Evolutionary conservation across 371 early-diverging fungal species (phyloP).

Genomic region (Chytridium lagenaria): DNA sequence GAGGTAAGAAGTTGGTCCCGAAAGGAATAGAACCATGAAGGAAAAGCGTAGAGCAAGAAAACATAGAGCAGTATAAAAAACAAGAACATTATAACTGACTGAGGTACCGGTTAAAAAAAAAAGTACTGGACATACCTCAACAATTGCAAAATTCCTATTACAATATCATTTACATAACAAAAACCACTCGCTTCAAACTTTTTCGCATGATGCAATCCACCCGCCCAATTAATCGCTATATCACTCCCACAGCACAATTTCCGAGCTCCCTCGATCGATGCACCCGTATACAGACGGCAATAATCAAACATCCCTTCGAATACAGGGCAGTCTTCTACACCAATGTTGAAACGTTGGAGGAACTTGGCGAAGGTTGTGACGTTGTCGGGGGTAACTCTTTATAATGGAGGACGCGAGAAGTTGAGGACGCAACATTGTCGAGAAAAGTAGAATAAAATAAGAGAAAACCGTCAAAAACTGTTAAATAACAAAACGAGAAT

Average conservation of each 20-base stretch:
- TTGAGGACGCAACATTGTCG: too few species aligned
- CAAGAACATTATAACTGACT: too few species aligned
- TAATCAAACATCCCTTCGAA: slow-evolving; percentile 98
- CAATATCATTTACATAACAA: slow-evolving; percentile 95
- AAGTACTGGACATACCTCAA: slow-evolving; percentile 56
- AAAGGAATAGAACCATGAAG: too few species aligned
- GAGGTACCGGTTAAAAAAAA: too few species aligned
- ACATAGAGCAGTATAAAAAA: too few species aligned
- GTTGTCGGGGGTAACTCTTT: slow-evolving; percentile 91
- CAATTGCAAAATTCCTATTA: slow-evolving; percentile 82
- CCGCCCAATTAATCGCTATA: slow-evolving; percentile 88
- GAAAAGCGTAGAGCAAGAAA: too few species aligned
- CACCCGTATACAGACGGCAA: slow-evolving; percentile 84
- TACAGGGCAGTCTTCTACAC: slow-evolving; percentile 95
- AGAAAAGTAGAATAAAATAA: too few species aligned
- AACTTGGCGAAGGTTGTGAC: slow-evolving; percentile 70
- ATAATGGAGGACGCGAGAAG: too few species aligned
- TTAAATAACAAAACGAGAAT: too few species aligned
- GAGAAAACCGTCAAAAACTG: too few species aligned
- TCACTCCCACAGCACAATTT: slow-evolving; percentile 66
- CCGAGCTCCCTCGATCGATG: slow-evolving; percentile 73
- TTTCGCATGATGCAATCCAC: slow-evolving; percentile 89
- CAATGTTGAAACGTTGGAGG: slow-evolving; percentile 81
- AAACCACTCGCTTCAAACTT: slow-evolving; percentile 82
- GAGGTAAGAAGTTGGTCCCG: too few species aligned